Conservation (phyloP, 2,329 filamentous ascomycete genomes). For the Monilinia fructigena region DNA sequence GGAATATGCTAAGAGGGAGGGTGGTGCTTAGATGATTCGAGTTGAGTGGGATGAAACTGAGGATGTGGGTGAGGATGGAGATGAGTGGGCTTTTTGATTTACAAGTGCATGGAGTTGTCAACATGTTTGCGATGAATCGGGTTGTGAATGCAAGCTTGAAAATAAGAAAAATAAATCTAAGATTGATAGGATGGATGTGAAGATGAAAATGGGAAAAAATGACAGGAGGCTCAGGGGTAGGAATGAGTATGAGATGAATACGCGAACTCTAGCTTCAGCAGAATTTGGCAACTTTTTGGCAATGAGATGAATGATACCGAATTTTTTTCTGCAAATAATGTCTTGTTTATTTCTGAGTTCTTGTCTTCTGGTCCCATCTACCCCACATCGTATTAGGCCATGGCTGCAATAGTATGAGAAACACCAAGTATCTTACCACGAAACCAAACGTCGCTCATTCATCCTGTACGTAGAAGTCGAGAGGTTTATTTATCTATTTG, state of each 20-base stretch:
- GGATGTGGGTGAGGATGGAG: no score
- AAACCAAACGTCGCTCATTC: neutral
- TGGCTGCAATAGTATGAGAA: no score
- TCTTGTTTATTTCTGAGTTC: neutral
- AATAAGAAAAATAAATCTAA: neutral
- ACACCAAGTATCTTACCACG: neutral
- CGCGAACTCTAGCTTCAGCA: neutral
- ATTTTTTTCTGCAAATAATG: neutral
- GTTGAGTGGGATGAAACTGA: neutral
- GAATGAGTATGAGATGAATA: neutral
- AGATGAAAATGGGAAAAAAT: neutral
- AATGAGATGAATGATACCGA: constrained; percentile 3
- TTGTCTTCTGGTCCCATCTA: neutral
- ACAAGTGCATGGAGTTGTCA: neutral
- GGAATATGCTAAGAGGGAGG: constrained; percentile 63
- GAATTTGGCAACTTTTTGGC: neutral
- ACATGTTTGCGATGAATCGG: neutral
- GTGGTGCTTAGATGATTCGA: constrained; percentile 49
- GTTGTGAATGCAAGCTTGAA: neutral
- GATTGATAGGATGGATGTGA: neutral
- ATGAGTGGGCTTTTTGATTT: neutral
- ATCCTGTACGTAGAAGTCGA: constrained; percentile 5
- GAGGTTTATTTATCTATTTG: constrained; percentile 21
- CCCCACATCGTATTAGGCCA: no score
- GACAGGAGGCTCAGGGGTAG: neutral